Conservation (phyloP, 768 basidiomycete genomes). For the Trichaptum fuscoviolaceum region DNA sequence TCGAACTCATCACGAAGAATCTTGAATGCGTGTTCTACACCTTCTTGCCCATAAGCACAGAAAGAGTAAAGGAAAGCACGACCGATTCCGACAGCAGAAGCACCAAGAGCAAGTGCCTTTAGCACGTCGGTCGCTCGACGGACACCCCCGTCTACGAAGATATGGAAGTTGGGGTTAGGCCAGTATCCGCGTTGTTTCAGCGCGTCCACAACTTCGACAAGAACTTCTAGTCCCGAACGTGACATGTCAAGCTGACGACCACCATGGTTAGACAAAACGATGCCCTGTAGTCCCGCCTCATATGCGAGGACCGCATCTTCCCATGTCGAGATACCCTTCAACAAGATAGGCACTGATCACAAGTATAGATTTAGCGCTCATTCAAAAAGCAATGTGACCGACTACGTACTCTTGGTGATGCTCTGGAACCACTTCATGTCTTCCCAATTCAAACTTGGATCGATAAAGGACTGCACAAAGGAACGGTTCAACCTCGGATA, state of each 20-base stretch:
- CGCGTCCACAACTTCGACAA: constrained; percentile 75
- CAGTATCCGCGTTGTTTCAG: constrained; percentile 68
- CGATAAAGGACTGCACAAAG: background rate
- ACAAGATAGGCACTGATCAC: constrained; percentile 71
- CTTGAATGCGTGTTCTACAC: constrained; percentile 31
- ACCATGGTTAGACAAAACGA: constrained; percentile 86
- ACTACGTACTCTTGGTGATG: constrained; percentile 56
- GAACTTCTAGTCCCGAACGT: constrained; percentile 85
- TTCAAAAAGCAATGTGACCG: background rate
- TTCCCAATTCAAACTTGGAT: background rate
- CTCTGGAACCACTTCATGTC: constrained; percentile 64
- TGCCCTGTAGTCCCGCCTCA: constrained; percentile 64
- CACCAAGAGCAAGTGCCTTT: constrained; percentile 84
- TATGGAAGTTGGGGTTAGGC: constrained; percentile 75
- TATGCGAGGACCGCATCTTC: constrained; percentile 87
- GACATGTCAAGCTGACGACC: constrained; percentile 76
- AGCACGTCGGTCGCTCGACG: constrained; percentile 85
- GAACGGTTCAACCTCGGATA: background rate
- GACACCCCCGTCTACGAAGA: constrained; percentile 94
- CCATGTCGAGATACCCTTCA: constrained; percentile 83
- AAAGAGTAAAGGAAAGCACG: constrained; percentile 29
- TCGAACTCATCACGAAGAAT: constrained; percentile 42
- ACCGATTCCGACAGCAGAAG: constrained; percentile 51
- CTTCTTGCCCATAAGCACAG: constrained; percentile 33
- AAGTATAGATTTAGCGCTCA: background rate